Conservation (phyloP, 2,329 filamentous ascomycete species). For the Aspergillus felis region DNA sequence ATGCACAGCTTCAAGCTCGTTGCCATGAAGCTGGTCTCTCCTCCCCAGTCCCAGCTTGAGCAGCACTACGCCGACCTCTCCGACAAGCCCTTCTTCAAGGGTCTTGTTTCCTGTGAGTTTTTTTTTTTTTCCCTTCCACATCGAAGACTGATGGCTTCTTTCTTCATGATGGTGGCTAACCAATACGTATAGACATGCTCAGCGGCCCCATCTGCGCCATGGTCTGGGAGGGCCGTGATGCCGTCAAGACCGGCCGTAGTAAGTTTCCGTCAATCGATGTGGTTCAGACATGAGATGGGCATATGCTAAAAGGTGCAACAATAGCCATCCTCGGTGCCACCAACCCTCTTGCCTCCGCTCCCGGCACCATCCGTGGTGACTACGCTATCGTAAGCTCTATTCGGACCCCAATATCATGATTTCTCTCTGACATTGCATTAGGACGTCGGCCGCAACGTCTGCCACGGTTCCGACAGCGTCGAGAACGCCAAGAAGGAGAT, state of each 20-base stretch:
- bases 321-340: conserved; percentile 91
- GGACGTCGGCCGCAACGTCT: conserved; percentile 95
- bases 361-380: conserved; percentile 97
- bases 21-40: conserved; percentile 91
- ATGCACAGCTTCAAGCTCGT: conserved; percentile 84
- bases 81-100: conserved; percentile 94
- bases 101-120: conserved; percentile 80
- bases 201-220: conserved; percentile 97
- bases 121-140: conserved; percentile 2
- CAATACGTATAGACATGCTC: conserved; percentile 70
- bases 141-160: background rate
- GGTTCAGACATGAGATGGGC: conserved; percentile 1
- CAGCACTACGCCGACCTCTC: conserved; percentile 92
- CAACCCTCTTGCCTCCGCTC: conserved; percentile 91
- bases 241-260: conserved; percentile 96
- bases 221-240: conserved; percentile 99
- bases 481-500: conserved; percentile 99
- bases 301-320: conserved; percentile 12
- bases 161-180: conserved; percentile 14
- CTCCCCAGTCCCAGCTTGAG: conserved; percentile 94
- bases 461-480: conserved; percentile 98
- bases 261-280: conserved; percentile 39
- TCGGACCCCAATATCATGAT: background rate
- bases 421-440: conserved; percentile 22
- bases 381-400: conserved; percentile 62